Conservation (phyloP, 116 monocot species). For the Zostera marina region DNA sequence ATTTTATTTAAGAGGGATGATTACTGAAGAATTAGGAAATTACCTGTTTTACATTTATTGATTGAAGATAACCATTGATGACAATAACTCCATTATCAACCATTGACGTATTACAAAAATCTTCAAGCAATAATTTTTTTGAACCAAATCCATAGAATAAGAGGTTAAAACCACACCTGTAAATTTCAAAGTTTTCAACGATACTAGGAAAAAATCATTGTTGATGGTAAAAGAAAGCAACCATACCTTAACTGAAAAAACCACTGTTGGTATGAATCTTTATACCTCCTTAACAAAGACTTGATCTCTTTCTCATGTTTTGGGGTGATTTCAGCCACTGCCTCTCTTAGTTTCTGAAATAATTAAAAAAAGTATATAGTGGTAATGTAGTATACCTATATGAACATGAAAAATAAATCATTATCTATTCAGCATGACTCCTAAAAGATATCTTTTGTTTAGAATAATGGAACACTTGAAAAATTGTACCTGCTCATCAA, state of each 20-base stretch:
- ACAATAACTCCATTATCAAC: slow-evolving; percentile 53
- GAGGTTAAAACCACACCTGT: slow-evolving; percentile 78
- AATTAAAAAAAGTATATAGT: neutral
- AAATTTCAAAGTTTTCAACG: neutral
- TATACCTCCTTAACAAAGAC: slow-evolving; percentile 40
- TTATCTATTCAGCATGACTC: neutral
- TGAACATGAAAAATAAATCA: neutral
- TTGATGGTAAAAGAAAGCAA: neutral
- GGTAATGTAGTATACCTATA: neutral
- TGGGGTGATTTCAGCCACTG: slow-evolving; percentile 20
- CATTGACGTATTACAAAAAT: slow-evolving; percentile 65
- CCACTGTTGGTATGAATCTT: slow-evolving; percentile 51
- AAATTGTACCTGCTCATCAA: slow-evolving; percentile 51
- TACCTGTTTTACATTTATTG: slow-evolving; percentile 79
- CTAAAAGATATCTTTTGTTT: neutral
- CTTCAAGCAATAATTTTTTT: slow-evolving; percentile 81
- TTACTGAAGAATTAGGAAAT: neutral
- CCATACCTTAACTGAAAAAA: slow-evolving; percentile 63
- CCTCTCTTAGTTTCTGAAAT: slow-evolving; percentile 50
- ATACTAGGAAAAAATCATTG: neutral
- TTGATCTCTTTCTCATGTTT: slow-evolving; percentile 79
- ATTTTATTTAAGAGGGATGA: too few species aligned
- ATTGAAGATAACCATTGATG: slow-evolving; percentile 81
- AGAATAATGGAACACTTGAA: too few species aligned
- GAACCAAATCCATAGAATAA: slow-evolving; percentile 95